Conservation (phyloP, 2,329 filamentous ascomycete species). For the Fusarium clavum region DNA sequence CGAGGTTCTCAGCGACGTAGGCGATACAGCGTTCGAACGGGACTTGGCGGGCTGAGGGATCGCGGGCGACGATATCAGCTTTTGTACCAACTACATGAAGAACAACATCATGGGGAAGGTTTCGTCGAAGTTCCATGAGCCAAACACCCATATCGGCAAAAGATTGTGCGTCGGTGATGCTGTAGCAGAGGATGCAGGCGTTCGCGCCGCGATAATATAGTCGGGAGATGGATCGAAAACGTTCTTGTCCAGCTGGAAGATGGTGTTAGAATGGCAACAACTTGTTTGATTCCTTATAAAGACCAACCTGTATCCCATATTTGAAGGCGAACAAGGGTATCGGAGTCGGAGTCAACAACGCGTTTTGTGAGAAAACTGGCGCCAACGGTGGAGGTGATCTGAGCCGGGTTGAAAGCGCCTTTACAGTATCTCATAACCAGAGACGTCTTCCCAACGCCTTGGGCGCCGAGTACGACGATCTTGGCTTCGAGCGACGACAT, state of each 20-base stretch:
- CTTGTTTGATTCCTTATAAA: neutral
- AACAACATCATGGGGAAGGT: conserved; percentile 81
- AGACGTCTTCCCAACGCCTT: conserved; percentile 84
- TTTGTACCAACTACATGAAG: conserved; percentile 97
- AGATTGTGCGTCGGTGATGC: conserved; percentile 86
- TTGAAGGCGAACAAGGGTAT: conserved; percentile 88
- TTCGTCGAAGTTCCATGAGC: conserved; percentile 85
- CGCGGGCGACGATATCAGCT: conserved; percentile 87
- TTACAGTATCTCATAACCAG: conserved; percentile 82
- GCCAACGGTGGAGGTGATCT: conserved; percentile 78
- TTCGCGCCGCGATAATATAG: conserved; percentile 97
- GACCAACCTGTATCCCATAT: conserved; percentile 88
- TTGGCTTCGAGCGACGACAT: conserved; percentile 80
- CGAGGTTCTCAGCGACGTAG: conserved; percentile 92
- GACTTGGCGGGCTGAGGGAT: conserved; percentile 82
- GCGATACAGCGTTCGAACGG: conserved; percentile 96
- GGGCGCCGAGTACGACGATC: conserved; percentile 82
- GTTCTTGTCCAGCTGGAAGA: conserved; percentile 81
- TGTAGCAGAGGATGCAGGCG: conserved; percentile 93
- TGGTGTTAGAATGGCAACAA: conserved; percentile 15
- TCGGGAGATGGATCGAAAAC: conserved; percentile 92
- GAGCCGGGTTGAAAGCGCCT: conserved; percentile 74
- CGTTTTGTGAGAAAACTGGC: conserved; percentile 84
- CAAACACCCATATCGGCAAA: conserved; percentile 94
- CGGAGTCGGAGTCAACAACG: conserved; percentile 84